Conservation (phyloP, 140 eudicot species). For the Ambrosia hybrid region DNA sequence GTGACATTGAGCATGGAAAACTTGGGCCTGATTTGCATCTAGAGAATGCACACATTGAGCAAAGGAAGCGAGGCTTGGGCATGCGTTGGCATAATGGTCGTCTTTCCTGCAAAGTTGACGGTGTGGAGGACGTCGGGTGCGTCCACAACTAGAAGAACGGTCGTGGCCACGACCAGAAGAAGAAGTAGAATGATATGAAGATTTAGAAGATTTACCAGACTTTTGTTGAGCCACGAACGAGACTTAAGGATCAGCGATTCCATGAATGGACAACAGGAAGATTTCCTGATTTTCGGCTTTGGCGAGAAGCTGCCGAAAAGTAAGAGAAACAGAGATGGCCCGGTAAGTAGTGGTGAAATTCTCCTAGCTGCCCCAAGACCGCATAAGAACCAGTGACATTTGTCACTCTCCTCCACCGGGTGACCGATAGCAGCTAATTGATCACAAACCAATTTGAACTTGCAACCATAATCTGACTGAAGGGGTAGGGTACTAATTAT, state of each 20-base stretch:
- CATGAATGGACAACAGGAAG: background rate
- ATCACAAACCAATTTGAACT: background rate
- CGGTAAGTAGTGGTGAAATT: background rate
- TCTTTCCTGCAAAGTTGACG: background rate
- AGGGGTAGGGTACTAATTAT: too few species aligned
- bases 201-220: too few species aligned
- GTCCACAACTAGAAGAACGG: background rate
- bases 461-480: background rate
- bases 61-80: too few species aligned
- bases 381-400: too few species aligned
- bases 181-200: too few species aligned
- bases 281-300: background rate
- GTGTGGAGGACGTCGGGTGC: background rate
- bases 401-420: too few species aligned
- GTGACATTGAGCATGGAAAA: too few species aligned
- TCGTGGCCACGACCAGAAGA: background rate
- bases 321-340: background rate
- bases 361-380: background rate
- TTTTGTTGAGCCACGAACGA: background rate
- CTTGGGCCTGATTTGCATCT: too few species aligned
- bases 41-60: too few species aligned
- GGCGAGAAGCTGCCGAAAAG: background rate
- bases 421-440: background rate
- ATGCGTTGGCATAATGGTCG: too few species aligned
- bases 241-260: background rate